These are phyloP conservation scores for Termitomyces eurrhizus DNA, from an alignment of 768 basidiomycete genomes.

Conservation along the genomic window DNA sequence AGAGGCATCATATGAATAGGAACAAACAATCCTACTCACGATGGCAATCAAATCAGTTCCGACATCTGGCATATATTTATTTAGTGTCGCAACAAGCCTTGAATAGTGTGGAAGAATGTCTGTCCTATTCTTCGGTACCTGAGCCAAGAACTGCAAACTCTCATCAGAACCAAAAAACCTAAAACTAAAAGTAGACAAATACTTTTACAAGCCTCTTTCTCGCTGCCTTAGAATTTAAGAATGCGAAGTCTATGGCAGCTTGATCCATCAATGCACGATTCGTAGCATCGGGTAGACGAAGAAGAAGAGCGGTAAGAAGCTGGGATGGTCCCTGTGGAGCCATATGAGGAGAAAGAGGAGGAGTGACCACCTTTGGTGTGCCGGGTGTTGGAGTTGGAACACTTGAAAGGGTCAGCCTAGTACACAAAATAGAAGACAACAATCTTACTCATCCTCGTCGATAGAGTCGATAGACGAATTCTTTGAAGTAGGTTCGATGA, in stretches of 20 bases:
- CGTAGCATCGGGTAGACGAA: constrained; percentile 91
- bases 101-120: constrained; percentile 95
- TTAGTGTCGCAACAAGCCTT: constrained; percentile 82
- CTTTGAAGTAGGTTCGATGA: constrained; percentile 7
- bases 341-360: constrained; percentile 64
- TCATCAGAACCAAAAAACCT: constrained; percentile 1
- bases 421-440: constrained; percentile 11
- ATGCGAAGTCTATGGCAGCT: constrained; percentile 92
- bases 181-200: constrained; percentile 1
- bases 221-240: constrained; percentile 95
- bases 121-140: constrained; percentile 81
- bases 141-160: constrained; percentile 61
- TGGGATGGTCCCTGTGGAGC: constrained; percentile 91
- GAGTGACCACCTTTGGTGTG: constrained; percentile 59
- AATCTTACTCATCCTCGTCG: constrained; percentile 40
- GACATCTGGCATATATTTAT: constrained; percentile 91
- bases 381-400: constrained; percentile 61
- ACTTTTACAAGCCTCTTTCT: constrained; percentile 90
- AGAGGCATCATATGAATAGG: background rate
- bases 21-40: constrained; percentile 42
- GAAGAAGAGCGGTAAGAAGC: constrained; percentile 84
- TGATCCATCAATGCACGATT: constrained; percentile 89
- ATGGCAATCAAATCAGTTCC: constrained; percentile 76
- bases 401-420: constrained; percentile 23
- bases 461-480: constrained; percentile 19